These are phyloP conservation scores for Ophiocordyceps camponoti-leonardi DNA, from an alignment of 2,329 filamentous ascomycete species.

Conservation along the genomic window DNA sequence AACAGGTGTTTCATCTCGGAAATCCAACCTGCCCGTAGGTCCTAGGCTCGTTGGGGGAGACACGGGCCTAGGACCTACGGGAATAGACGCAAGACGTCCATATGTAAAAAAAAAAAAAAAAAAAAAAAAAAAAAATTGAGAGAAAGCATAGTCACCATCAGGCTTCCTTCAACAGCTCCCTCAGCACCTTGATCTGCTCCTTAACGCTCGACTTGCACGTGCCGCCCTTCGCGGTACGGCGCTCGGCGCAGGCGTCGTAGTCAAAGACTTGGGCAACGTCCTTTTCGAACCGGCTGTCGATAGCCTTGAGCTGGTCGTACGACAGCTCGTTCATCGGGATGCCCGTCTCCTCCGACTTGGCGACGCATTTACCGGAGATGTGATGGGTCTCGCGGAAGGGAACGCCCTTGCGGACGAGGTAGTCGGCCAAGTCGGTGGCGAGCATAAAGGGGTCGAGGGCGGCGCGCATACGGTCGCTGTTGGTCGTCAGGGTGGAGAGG, in stretches of 20 bases:
- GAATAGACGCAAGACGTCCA: too few relatives aligned
- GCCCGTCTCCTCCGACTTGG: slow-evolving; percentile 8
- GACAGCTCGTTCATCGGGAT: slow-evolving; percentile 55
- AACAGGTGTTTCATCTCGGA: too few relatives aligned
- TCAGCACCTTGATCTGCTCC: slow-evolving; percentile 41
- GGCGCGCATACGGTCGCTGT: slow-evolving; percentile 60
- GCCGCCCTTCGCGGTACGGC: slow-evolving; percentile 58
- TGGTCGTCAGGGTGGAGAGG: slow-evolving; percentile 51
- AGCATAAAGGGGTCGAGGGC: slow-evolving; percentile 74
- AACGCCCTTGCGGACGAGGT: slow-evolving; percentile 46
- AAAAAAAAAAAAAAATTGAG: too few relatives aligned
- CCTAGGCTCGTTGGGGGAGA: too few relatives aligned
- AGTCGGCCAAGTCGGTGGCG: slow-evolving; percentile 52
- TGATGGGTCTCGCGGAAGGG: slow-evolving; percentile 71
- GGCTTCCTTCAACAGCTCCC: slow-evolving; percentile 13
- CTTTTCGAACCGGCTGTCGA: slow-evolving; percentile 53
- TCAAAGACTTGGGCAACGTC: slow-evolving; percentile 59
- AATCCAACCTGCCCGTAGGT: too few relatives aligned
- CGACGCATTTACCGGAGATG: slow-evolving; percentile 49
- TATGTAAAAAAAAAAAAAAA: too few relatives aligned
- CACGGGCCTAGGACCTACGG: too few relatives aligned
- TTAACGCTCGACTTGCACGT: slow-evolving; percentile 54
- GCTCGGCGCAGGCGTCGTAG: slow-evolving; percentile 71
- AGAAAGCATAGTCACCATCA: too few relatives aligned
- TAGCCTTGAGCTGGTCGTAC: slow-evolving; percentile 45